Evolutionary conservation across 495 filamentous ascomycete species (phyloP).

Genomic region (Penicillium paradoxum): DNA sequence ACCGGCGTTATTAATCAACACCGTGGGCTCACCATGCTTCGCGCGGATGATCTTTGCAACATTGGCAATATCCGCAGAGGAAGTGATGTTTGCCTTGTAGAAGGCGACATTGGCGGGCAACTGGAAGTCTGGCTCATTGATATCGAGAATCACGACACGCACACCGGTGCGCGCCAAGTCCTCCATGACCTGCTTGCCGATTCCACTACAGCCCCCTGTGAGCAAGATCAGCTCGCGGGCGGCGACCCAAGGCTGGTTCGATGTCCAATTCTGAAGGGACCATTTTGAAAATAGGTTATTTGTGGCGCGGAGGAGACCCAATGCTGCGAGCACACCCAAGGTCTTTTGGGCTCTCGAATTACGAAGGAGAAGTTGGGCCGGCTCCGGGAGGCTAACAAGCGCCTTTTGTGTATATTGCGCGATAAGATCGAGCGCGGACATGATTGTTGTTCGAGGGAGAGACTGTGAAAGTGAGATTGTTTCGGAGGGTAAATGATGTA

Average conservation of each 20-base stretch:
- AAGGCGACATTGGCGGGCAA: constrained; percentile 40
- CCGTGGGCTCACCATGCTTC: constrained; percentile 45
- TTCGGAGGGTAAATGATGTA: background rate
- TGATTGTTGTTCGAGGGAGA: background rate
- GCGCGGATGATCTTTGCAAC: constrained; percentile 43
- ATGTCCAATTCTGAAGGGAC: constrained; percentile 47
- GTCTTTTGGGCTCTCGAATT: constrained; percentile 31
- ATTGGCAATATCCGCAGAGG: constrained; percentile 36
- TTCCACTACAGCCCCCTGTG: constrained; percentile 55
- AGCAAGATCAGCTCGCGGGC: constrained; percentile 51
- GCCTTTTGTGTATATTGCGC: constrained; percentile 28
- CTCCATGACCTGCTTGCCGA: constrained; percentile 48
- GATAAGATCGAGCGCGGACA: constrained; percentile 17
- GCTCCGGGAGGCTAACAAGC: constrained; percentile 25
- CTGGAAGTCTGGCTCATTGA: constrained; percentile 31
- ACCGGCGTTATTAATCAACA: constrained; percentile 61
- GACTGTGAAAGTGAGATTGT: too few species aligned
- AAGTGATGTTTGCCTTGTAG: constrained; percentile 52
- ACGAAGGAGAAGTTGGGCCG: constrained; percentile 22
- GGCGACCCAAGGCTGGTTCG: constrained; percentile 37
- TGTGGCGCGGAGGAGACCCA: constrained; percentile 36
- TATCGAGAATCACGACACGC: constrained; percentile 50
- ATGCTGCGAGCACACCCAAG: constrained; percentile 23
- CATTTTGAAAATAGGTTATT: constrained; percentile 39
- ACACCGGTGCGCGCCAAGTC: constrained; percentile 43